Evolutionary conservation across 1,284 basidiomycete species (phyloP), one percentile per base, ranked within the genome.

Genomic region (Singerocomus inundabilis): DNA sequence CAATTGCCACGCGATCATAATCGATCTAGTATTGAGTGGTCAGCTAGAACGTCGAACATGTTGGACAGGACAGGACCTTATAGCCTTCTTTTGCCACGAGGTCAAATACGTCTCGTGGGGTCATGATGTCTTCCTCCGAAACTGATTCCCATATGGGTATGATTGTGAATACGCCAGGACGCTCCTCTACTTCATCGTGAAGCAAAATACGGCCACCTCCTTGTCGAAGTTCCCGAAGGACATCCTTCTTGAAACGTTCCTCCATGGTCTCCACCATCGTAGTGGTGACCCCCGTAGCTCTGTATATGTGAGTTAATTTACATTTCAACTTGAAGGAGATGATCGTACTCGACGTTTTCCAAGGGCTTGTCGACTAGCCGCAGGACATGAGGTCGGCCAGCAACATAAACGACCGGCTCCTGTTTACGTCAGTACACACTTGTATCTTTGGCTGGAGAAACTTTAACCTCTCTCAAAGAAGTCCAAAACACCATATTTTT

Each of bases 171-270:
- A 84, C 80, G 1, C 96, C 96, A 1, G 93, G 90, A 28, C 90
- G 81, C 53, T 94, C 93, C 69, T 98, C 94, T 6, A 96, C 82
- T 71, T 99, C 97, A 63, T 99, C 97, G 58, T 99, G 97, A 2
- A 96, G 77, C 5, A 99, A 73, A 32, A 99, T 83, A 28, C 92
- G 83, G 3, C 95, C 94, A 26, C 80, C 72, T n/a, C 85, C 81
- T 45, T 76, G 70, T 40, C 77, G 74, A 26, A 95, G 77, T 69
- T 99, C 97, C 3, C 79, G 75, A 18, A 98, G 72, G 13, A 99
- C 84, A 62, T 99, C 97, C 39, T 80, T 79, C 74, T 99, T 98
- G 63, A 99, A 84, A 53, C 78, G 85, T 36, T 80, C 70, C 58
- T 99, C 97, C 91, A 99, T 98, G 18, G 81, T 77, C 68, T 99